Evolutionary conservation across 208 protist genomes (phyloP).

Genomic region (Trypanosoma platydactyli): DNA sequence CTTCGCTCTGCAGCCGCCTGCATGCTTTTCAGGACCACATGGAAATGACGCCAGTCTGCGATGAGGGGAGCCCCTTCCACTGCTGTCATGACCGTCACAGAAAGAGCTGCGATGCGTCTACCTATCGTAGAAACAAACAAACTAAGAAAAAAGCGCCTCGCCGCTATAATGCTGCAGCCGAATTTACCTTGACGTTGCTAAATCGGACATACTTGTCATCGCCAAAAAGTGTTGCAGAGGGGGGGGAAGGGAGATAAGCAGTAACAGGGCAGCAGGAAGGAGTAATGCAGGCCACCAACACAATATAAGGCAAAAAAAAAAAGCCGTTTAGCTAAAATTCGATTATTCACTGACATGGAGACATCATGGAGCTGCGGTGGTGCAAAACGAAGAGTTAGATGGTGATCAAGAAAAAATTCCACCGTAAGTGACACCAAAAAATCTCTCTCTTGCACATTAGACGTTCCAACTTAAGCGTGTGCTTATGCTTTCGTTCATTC

Average conservation of each 20-base stretch:
- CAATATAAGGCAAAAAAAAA: constrained; percentile 2
- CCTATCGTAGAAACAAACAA: too few species aligned
- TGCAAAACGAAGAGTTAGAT: too few species aligned
- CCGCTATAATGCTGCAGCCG: too few species aligned
- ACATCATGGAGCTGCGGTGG: too few species aligned
- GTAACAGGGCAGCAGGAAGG: neutral
- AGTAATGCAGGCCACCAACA: neutral
- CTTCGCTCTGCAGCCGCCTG: constrained; percentile 1
- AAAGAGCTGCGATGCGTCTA: too few species aligned
- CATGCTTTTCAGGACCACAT: neutral
- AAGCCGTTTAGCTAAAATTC: neutral
- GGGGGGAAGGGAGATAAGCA: too few species aligned
- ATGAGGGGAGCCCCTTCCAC: neutral
- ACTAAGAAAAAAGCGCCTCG: too few species aligned
- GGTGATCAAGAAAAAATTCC: too few species aligned
- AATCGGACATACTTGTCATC: neutral
- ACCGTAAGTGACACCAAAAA: too few species aligned
- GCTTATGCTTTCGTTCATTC: neutral
- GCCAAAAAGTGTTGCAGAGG: too few species aligned
- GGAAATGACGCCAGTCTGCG: neutral
- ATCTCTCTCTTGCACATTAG: neutral
- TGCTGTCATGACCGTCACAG: too few species aligned
- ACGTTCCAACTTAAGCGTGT: constrained; percentile 12
- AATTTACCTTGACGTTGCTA: neutral
- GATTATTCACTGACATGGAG: neutral